phyloP scores from a whole-genome alignment of 495 filamentous ascomycete species.

The Xylaria curta region DNA sequence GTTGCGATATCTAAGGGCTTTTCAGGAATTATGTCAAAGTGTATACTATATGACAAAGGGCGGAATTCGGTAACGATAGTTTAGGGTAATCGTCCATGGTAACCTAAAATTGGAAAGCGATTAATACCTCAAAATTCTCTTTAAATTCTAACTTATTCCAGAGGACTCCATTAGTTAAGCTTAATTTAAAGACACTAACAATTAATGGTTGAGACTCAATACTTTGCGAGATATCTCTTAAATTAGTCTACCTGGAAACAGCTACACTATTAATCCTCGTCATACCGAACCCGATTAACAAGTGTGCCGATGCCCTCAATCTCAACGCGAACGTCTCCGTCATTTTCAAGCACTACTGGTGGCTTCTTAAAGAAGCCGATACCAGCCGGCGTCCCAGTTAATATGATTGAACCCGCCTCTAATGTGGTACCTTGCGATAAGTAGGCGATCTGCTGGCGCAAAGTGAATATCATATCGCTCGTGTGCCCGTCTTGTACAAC shows the following conservation, averaged over 20 bases:
- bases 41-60: background rate
- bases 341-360: slow-evolving; percentile 39
- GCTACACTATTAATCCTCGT: slow-evolving; percentile 18
- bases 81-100: background rate
- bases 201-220: background rate
- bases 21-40: background rate
- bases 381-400: slow-evolving; percentile 53
- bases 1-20: background rate
- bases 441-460: slow-evolving; percentile 43
- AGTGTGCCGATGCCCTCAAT: slow-evolving; percentile 37
- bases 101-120: background rate
- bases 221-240: background rate
- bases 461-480: slow-evolving; percentile 46
- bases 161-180: background rate
- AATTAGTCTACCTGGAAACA: background rate
- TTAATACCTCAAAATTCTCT: background rate
- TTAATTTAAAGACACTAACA: background rate
- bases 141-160: background rate
- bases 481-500: slow-evolving; percentile 48
- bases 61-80: background rate
- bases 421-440: slow-evolving; percentile 50
- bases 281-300: slow-evolving; percentile 34
- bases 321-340: slow-evolving; percentile 43
- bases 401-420: slow-evolving; percentile 45
- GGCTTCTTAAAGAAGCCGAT: slow-evolving; percentile 42